Conservation (phyloP, 306 rosid species). For the Datisca glomerata region DNA sequence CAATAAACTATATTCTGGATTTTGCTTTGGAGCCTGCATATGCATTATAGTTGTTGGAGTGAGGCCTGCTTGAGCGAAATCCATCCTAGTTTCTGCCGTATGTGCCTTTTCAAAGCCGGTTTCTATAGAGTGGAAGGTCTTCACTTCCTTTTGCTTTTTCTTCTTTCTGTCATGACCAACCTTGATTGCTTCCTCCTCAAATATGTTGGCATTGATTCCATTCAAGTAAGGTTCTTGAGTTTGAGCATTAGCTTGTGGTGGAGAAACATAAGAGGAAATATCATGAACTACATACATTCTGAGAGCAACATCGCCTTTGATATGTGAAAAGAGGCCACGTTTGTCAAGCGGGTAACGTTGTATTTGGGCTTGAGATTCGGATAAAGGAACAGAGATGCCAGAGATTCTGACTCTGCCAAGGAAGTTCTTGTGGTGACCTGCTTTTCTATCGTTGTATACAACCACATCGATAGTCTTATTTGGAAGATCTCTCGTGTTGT, state of each 20-base stretch:
- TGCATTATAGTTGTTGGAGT: constrained; percentile 35
- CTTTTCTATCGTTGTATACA: constrained; percentile 34
- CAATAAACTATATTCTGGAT: constrained; percentile 60
- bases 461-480: constrained; percentile 44
- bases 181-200: constrained; percentile 27
- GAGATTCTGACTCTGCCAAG: constrained; percentile 74
- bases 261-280: constrained; percentile 5
- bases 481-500: constrained; percentile 31
- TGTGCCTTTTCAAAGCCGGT: constrained; percentile 15
- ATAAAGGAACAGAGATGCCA: constrained; percentile 44
- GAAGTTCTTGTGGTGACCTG: constrained; percentile 32
- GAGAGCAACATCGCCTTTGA: constrained; percentile 73
- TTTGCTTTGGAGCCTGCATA: constrained; percentile 51
- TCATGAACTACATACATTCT: constrained; percentile 22
- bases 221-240: constrained; percentile 36
- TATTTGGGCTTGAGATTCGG: constrained; percentile 41
- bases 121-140: constrained; percentile 73
- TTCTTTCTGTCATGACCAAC: too few relatives aligned
- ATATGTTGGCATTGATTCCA: constrained; percentile 45
- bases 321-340: constrained; percentile 44
- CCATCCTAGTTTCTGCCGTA: constrained; percentile 28
- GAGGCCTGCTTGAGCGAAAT: constrained; percentile 57
- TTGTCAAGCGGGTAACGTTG: constrained; percentile 84
- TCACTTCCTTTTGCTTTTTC: constrained; percentile 57
- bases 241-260: too few relatives aligned